Evolutionary conservation across 2,329 filamentous ascomycete genomes (phyloP), one percentile per base, ranked within the genome.

Genomic region (Fusarium sublunatum): DNA sequence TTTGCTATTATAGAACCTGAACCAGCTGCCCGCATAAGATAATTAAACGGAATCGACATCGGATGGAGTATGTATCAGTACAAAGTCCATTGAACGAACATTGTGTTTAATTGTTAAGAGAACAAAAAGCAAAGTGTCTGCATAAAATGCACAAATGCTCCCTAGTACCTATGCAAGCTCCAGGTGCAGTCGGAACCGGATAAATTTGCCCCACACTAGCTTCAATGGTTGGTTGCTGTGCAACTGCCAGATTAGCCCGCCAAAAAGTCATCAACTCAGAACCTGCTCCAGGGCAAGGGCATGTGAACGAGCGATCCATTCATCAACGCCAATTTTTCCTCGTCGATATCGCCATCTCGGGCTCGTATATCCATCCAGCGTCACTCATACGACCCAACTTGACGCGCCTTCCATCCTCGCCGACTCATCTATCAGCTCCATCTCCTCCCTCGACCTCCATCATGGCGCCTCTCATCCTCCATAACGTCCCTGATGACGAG

Each of bases 401-500:
- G 44, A 34, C 10, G 40, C 29, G 38, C 19, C 32, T 7, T 32
- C 19, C 32, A 10, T 32, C 12, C 39, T 38, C 31, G 35, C 34
- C 32, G 32, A 29, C 9, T 34, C 31, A 28, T 46, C 41, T 22
- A 35, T 31, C 42, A 48, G 36, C 51, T 43, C 32, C 35, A 31
- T 47, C 22, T 26, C 22, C 29, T 13, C 13, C 42, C 49, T 41
- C 45, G 39, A 15, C 34, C 13, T 59, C 42, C 53, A 63, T 58
- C 64, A 89, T 88, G 86, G 83, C 86, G 54, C 87, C 87, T 66
- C 78, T 89, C 55, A 88, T 89, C 70, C 78, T 90, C 31, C 87
- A 90, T 72, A 89, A 88, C 72, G 87, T 89, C 63, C 86, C 87
- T 53, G 87, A 89, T 65, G 87, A 89, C 46, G 87, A 89, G 72